Base-by-base conservation (phyloP, 208 protist species). In the Acanthamoeba sp. region DNA sequence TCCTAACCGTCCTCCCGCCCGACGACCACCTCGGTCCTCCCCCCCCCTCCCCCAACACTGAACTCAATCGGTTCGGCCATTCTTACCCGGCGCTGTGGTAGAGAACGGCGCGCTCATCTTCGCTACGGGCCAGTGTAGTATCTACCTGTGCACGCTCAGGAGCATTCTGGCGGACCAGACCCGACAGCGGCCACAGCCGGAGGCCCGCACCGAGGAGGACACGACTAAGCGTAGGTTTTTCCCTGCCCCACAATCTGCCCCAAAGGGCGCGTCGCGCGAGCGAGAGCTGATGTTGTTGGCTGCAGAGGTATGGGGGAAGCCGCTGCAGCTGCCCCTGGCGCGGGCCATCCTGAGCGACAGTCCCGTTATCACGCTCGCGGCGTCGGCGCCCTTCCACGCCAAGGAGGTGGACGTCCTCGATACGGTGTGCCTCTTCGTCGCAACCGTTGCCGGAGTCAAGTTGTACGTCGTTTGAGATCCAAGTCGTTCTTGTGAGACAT, bases 251-350 rank as follows among this genome's bases (percentile, higher is more conserved):
- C 42, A 48, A 6, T 6, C 5, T 50, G 12, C 18, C 36, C 9
- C 24, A 27, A 22, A 4, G 34, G 2, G 16, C n/a, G 32, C 69
- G n/a, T 27, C n/a, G n/a, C 18, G 45, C 0, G 10, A 6, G 18
- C 2, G 45, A 45, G n/a, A 45, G 34, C 29, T 38, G 66, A 76
- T 73, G 64, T 3, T 84, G 73, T 4, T 84, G 34, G 1, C 36
- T 20, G 69, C 48, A 85, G 76, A 85, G 76, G 76, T 85, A n/a
- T 85, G 76, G 76, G 76, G 27, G 27, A 85, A 85, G 76, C 76
- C 76, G 9, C 76, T 38, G 76, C 76, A 85, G 76, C n/a, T 85
- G 76, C 76, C 38, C 18, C 76, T 85, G 6, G 22, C 20, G n/a
- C 38, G 76, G 22, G 76, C 76, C 38, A 85, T 85, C 48, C 48